A percentile compares a stretch with the other conserved stretches of the same genome.
Conservation (phyloP, 768 basidiomycete genomes). For the Gymnopilus junonius region DNA sequence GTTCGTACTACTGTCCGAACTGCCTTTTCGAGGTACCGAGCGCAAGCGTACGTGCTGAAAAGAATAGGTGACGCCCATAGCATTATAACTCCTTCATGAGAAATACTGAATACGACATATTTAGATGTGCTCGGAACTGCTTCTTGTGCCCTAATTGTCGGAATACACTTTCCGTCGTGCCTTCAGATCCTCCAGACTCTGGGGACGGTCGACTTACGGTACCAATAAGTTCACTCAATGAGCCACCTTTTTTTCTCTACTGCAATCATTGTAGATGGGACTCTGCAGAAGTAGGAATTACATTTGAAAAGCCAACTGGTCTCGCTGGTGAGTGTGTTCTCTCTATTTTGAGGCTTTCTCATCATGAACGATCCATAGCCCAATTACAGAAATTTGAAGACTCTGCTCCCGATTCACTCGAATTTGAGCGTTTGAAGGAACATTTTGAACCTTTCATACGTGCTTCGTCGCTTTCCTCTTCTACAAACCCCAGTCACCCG, state of each 20-base stretch:
- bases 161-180: constrained; percentile 89
- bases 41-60: constrained; percentile 97
- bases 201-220: constrained; percentile 59
- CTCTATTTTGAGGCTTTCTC: not conserved
- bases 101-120: constrained; percentile 10
- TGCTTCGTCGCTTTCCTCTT: constrained; percentile 76
- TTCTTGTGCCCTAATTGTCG: constrained; percentile 95
- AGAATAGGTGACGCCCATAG: constrained; percentile 72
- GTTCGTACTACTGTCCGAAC: constrained; percentile 97
- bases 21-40: constrained; percentile 98
- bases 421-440: constrained; percentile 94
- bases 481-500: constrained; percentile 52
- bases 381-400: constrained; percentile 93
- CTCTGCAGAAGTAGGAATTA: constrained; percentile 87
- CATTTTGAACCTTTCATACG: constrained; percentile 96
- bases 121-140: constrained; percentile 96
- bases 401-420: constrained; percentile 79
- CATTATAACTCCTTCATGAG: not conserved
- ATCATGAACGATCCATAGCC: constrained; percentile 56
- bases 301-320: constrained; percentile 96
- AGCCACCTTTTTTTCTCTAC: constrained; percentile 89
- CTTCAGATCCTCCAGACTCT: constrained; percentile 78
- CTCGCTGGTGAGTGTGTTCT: constrained; percentile 70
- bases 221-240: constrained; percentile 65
- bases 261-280: constrained; percentile 97